Base-by-base conservation (phyloP, 2,329 filamentous ascomycete genomes). In the Phialemoniopsis sp. region DNA sequence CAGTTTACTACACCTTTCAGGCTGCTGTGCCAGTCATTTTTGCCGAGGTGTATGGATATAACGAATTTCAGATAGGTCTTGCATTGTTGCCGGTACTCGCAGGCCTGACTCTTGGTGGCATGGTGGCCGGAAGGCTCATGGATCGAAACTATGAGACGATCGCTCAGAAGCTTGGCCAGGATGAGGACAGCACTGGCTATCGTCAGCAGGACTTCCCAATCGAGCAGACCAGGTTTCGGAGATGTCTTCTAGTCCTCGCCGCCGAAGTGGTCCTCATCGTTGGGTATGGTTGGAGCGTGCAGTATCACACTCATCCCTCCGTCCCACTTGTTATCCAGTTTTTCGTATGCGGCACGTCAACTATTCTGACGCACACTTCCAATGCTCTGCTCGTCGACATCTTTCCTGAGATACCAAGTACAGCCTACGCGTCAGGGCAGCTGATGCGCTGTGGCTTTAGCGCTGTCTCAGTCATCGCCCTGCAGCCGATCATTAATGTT, bases 131-230 rank as follows among this genome's bases (percentile, higher is more conserved):
- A 3, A 67, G 67, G 38, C 48, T 73, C 4, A 55, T 71, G 34
- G 69, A 74, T 54, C 78, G 76, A 66, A 88, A 87, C 53, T 90
- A 84, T 54, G 68, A 76, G 5, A 72, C 80, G 26, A 72, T 80
- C 36, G 82, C 84, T 2, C 66, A 65, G 35, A 68, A 71, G 19
- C 58, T 79, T 10, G 76, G 32, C 14, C 7, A 34, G 16, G 17
- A 15, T 16, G n/a, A 8, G 8, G n/a, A 8, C 7, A 15, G 13
- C 16, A 15, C n/a, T 19, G 8, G 14, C 9, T 34, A 34, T n/a
- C 17, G 4, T 14, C 15, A 36, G 14, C 28, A 12, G 13, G 56
- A 62, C 13, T 75, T 74, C 35, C 72, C 72, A 2, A 67, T 76
- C 21, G 72, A 76, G 46, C 60, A 58, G 16, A 70, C 66, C 1